Conservation (phyloP, 352 stramenopile genomes). For the Pythium plurisporium region DNA sequence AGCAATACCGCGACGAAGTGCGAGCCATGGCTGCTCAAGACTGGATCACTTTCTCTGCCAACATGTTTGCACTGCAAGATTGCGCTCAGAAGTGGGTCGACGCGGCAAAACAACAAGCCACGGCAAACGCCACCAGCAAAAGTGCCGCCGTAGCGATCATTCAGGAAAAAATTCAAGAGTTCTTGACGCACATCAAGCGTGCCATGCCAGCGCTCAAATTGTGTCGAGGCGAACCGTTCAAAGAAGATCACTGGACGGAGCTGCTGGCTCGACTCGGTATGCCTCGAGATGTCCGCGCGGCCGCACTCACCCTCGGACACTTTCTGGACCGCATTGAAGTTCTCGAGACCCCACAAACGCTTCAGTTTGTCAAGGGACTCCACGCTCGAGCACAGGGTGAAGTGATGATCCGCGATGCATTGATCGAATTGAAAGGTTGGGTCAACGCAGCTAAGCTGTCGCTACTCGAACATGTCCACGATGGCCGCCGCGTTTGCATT, state of each 20-base stretch:
- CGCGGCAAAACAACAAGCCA: slow-evolving; percentile 60
- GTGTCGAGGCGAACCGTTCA: slow-evolving; percentile 92
- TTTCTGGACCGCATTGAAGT: slow-evolving; percentile 81
- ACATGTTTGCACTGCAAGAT: slow-evolving; percentile 92
- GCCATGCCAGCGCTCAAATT: slow-evolving; percentile 92
- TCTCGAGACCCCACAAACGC: slow-evolving; percentile 73
- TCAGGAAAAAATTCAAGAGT: slow-evolving; percentile 72
- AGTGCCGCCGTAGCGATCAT: slow-evolving; percentile 32
- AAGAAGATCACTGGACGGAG: slow-evolving; percentile 95
- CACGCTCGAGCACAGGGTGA: slow-evolving; percentile 88
- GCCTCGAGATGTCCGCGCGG: slow-evolving; percentile 75
- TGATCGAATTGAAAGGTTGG: slow-evolving; percentile 93
- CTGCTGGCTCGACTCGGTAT: slow-evolving; percentile 92
- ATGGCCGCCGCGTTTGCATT: slow-evolving; percentile 71
- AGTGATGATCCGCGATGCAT: slow-evolving; percentile 93
- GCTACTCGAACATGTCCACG: slow-evolving; percentile 86
- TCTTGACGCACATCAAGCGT: slow-evolving; percentile 81
- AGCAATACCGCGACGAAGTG: slow-evolving; percentile 82
- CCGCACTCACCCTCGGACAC: slow-evolving; percentile 89
- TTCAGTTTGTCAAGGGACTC: slow-evolving; percentile 94
- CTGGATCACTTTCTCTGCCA: slow-evolving; percentile 93
- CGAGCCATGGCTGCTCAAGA: slow-evolving; percentile 70
- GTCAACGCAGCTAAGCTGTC: slow-evolving; percentile 88
- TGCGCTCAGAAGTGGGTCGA: slow-evolving; percentile 88
- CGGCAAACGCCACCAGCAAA: background rate